phyloP scores from a whole-genome alignment of 2,329 filamentous ascomycete genomes.

The Ophiostoma fasciatum region DNA sequence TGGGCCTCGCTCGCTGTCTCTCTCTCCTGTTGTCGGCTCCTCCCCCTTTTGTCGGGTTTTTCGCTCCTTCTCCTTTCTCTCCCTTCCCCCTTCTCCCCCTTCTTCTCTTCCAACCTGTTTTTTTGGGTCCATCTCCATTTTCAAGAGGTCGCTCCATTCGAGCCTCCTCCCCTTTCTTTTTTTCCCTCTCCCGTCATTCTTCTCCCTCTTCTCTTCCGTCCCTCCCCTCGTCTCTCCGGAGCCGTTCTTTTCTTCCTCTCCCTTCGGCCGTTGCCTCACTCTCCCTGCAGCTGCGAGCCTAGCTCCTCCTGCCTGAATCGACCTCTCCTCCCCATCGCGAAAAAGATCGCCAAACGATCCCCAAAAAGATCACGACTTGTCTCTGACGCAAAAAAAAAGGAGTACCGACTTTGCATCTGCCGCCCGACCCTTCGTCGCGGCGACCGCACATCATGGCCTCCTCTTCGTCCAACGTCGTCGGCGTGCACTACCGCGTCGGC shows the following conservation, averaged over 20 bases:
- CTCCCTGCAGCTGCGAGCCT: slow-evolving; percentile 2
- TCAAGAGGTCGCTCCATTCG: too few species aligned
- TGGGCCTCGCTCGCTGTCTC: too few species aligned
- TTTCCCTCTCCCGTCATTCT: not conserved
- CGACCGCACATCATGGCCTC: slow-evolving; percentile 50
- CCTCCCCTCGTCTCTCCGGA: too few species aligned
- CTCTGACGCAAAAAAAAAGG: too few species aligned
- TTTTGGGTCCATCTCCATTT: not conserved
- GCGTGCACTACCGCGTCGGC: slow-evolving; percentile 95
- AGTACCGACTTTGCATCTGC: too few species aligned
- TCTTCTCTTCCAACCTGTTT: not conserved
- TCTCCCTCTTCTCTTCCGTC: not conserved
- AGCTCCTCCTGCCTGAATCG: too few species aligned
- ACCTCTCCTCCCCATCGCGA: too few species aligned
- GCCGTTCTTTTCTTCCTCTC: too few species aligned
- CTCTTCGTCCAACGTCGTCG: slow-evolving; percentile 90
- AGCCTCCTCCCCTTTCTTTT: not conserved
- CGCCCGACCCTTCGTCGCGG: not conserved
- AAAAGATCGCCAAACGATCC: too few species aligned
- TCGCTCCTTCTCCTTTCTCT: slow-evolving; percentile 2
- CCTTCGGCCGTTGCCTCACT: too few species aligned
- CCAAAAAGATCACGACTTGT: too few species aligned
- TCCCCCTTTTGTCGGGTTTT: slow-evolving; percentile 3
- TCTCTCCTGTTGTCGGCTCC: too few species aligned
- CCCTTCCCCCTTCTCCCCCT: not conserved